Evolutionary conservation across 345 rosid genomes (phyloP).

Genomic region (Laguncularia racemosa): DNA sequence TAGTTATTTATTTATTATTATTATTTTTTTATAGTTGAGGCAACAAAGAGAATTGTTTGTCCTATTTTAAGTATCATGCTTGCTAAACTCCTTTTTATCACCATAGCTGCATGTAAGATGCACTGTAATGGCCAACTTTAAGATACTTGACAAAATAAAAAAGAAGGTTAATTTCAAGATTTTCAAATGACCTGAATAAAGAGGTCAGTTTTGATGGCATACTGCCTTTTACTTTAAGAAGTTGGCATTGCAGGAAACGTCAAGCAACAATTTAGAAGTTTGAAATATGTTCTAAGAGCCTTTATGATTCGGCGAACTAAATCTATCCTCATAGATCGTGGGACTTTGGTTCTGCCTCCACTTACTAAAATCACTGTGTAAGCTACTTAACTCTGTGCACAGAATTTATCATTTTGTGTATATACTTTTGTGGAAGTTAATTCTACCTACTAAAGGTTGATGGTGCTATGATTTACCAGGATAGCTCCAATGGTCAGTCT

Average conservation of each 20-base stretch:
- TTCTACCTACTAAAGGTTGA: not conserved
- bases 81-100: too few species aligned
- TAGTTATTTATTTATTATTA: too few species aligned
- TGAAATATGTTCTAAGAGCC: slow-evolving; percentile 56
- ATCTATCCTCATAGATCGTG: slow-evolving; percentile 59
- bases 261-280: slow-evolving; percentile 37
- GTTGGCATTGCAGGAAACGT: slow-evolving; percentile 29
- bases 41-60: too few species aligned
- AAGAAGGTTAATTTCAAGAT: too few species aligned
- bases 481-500: slow-evolving; percentile 69
- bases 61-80: too few species aligned
- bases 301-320: slow-evolving; percentile 90
- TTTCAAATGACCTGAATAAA: too few species aligned
- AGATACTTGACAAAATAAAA: too few species aligned
- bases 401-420: not conserved
- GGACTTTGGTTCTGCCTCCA: slow-evolving; percentile 66
- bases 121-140: too few species aligned
- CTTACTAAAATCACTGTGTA: slow-evolving; percentile 84
- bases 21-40: too few species aligned
- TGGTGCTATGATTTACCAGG: slow-evolving; percentile 29
- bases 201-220: too few species aligned
- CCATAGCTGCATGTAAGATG: too few species aligned
- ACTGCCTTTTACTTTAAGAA: slow-evolving; percentile 9
- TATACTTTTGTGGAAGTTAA: not conserved
- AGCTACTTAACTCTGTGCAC: slow-evolving; percentile 10